A percentile compares a stretch with the other conserved stretches of the same genome.
These are phyloP conservation scores for Epichloe coenophiala DNA, from an alignment of 2,329 filamentous ascomycete genomes.

Conservation along the genomic window DNA sequence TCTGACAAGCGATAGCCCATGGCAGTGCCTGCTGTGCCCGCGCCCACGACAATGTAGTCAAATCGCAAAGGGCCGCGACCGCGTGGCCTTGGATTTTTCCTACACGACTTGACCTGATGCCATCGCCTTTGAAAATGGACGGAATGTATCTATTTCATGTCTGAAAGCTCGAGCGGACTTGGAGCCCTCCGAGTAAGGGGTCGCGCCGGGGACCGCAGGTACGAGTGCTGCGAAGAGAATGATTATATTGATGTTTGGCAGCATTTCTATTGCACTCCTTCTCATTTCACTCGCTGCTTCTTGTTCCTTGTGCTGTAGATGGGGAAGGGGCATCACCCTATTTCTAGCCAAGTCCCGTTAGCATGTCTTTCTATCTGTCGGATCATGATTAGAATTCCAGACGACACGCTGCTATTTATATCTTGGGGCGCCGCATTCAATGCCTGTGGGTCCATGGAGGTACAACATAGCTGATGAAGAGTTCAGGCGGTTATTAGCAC, in stretches of 20 bases:
- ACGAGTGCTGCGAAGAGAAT: background rate
- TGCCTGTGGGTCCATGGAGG: background rate
- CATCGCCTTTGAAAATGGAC: background rate
- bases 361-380: background rate
- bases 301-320: background rate
- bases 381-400: background rate
- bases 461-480: too few relatives aligned
- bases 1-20: background rate
- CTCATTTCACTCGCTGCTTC: background rate
- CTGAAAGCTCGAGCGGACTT: background rate
- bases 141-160: background rate
- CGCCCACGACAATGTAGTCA: constrained; percentile 52
- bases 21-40: constrained; percentile 44
- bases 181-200: background rate
- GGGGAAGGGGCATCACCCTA: background rate
- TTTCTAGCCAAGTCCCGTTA: too few relatives aligned
- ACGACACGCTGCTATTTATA: background rate
- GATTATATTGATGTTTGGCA: background rate
- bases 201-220: background rate
- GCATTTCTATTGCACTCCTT: background rate
- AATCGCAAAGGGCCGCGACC: background rate
- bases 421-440: background rate
- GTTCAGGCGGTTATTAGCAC: too few relatives aligned
- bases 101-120: background rate
- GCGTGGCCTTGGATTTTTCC: background rate